Conservation (phyloP, 1,284 basidiomycete genomes). For the Pseudozyma sp. region DNA sequence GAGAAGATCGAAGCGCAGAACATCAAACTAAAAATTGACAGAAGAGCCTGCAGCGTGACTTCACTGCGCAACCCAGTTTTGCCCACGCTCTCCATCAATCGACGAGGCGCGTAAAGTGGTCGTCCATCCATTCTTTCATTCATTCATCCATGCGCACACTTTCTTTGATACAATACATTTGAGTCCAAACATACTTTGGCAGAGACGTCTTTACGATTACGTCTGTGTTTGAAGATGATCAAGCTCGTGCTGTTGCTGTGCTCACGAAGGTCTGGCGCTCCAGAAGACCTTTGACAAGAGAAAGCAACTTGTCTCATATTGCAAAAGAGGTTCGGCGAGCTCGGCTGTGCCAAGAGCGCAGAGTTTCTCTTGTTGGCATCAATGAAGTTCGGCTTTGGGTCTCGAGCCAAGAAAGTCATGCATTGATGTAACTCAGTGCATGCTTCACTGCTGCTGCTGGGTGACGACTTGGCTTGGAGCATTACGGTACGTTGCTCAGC, state of each 20-base stretch:
- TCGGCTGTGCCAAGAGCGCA: background rate
- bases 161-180: background rate
- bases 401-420: background rate
- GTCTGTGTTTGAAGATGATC: too few species aligned
- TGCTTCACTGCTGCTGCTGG: background rate
- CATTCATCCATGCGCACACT: too few species aligned
- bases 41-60: conserved; percentile 15
- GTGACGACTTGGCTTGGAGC: background rate
- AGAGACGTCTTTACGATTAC: too few species aligned
- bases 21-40: background rate
- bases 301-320: conserved; percentile 2
- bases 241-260: too few species aligned
- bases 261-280: background rate
- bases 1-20: conserved; percentile 4
- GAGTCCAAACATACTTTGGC: too few species aligned
- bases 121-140: background rate
- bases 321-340: background rate
- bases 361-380: background rate
- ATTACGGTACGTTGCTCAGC: too few species aligned
- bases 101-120: conserved; percentile 8
- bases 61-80: conserved; percentile 3
- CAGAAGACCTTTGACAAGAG: background rate
- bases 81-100: background rate
- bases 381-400: background rate
- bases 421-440: too few species aligned